phyloP scores from a whole-genome alignment of 1,139 yeast genomes.

The Diutina neorugosa region DNA sequence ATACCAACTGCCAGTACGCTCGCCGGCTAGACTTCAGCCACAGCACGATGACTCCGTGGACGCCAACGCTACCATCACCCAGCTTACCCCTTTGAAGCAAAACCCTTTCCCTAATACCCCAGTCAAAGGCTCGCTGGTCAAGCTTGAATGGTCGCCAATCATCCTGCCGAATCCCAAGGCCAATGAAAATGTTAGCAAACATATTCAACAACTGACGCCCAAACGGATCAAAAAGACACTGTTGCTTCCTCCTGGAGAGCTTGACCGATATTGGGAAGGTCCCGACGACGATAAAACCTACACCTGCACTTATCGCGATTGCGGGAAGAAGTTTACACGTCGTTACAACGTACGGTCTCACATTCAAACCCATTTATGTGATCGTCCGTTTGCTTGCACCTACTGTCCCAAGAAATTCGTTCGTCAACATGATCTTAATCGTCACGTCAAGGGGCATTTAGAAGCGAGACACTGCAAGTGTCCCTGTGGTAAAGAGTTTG shows the following conservation, averaged over 20 bases:
- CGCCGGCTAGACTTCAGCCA: background rate
- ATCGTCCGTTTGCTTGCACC: slow-evolving; percentile 65
- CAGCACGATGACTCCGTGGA: slow-evolving; percentile 22
- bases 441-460: slow-evolving; percentile 83
- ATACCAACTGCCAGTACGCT: slow-evolving; percentile 16
- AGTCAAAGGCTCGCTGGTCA: slow-evolving; percentile 18
- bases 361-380: slow-evolving; percentile 92
- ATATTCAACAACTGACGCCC: slow-evolving; percentile 3
- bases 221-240: slow-evolving; percentile 42
- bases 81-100: slow-evolving; percentile 28
- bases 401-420: slow-evolving; percentile 66
- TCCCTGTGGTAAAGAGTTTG: slow-evolving; percentile 86
- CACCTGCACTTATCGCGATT: slow-evolving; percentile 64
- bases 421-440: slow-evolving; percentile 82
- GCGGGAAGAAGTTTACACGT: slow-evolving; percentile 78
- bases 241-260: slow-evolving; percentile 78
- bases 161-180: slow-evolving; percentile 33
- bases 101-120: slow-evolving; percentile 24
- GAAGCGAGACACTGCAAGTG: slow-evolving; percentile 63
- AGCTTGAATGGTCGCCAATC: slow-evolving; percentile 45
- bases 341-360: slow-evolving; percentile 94
- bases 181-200: slow-evolving; percentile 19
- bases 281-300: slow-evolving; percentile 61
- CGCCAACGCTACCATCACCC: slow-evolving; percentile 29
- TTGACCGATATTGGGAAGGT: slow-evolving; percentile 73